Conservation (phyloP, 202 grass and related monocot genomes). For the Cymbopogon flexuosus region DNA sequence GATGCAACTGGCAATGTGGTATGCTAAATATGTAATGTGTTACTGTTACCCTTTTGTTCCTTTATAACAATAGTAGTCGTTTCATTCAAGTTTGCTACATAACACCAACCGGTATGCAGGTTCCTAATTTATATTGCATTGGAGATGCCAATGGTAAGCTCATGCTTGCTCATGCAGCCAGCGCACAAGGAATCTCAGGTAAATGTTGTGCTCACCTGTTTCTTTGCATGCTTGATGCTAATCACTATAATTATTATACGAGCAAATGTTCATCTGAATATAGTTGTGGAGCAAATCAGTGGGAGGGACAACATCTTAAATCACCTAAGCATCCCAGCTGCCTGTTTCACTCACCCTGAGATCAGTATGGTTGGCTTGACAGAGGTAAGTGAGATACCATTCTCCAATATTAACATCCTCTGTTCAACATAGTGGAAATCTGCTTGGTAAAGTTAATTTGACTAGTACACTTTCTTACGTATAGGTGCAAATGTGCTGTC, state of each 20-base stretch:
- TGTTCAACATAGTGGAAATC: neutral
- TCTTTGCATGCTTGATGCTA: constrained; percentile 5
- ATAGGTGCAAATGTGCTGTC: neutral
- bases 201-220: constrained; percentile 16
- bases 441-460: neutral
- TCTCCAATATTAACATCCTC: constrained; percentile 16
- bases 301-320: constrained; percentile 80
- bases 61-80: constrained; percentile 12
- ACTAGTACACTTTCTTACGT: neutral
- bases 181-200: constrained; percentile 97
- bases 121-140: constrained; percentile 91
- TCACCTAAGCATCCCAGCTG: constrained; percentile 94
- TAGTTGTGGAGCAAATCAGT: constrained; percentile 78
- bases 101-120: constrained; percentile 31
- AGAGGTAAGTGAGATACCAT: constrained; percentile 59
- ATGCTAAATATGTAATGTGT: constrained; percentile 17
- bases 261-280: neutral
- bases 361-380: constrained; percentile 98
- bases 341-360: constrained; percentile 97
- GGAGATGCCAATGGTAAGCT: constrained; percentile 97
- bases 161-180: constrained; percentile 98
- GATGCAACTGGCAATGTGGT: constrained; percentile 80
- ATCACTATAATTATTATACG: neutral
- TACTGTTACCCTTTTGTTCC: neutral
- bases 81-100: constrained; percentile 21